A percentile compares a stretch with the other conserved stretches of the same genome.
phyloP scores from a whole-genome alignment of 2,329 filamentous ascomycete species.

The Trichophyton benhamiae region DNA sequence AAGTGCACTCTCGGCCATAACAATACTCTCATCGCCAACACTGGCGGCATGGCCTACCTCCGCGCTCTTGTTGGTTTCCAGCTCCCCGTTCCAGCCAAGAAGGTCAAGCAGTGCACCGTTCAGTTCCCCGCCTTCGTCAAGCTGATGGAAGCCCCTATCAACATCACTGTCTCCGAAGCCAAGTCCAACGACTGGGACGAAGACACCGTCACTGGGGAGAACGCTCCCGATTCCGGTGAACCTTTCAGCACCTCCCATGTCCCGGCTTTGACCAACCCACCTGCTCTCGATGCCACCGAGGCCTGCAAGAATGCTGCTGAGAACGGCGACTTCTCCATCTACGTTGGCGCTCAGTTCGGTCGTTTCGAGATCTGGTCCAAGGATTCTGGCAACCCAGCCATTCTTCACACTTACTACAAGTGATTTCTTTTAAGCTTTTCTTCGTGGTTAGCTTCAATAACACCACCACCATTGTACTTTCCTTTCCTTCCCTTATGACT shows the following conservation, averaged over 20 bases:
- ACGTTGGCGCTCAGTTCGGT: neutral
- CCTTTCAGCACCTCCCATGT: neutral
- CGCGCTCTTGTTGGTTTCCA: constrained; percentile 2
- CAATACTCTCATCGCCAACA: neutral
- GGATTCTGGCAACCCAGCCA: constrained; percentile 5
- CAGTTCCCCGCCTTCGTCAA: constrained; percentile 6
- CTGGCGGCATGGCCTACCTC: neutral
- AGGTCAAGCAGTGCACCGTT: constrained; percentile 4
- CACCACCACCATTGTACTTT: neutral
- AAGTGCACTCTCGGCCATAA: constrained; percentile 3
- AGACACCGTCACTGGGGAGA: neutral
- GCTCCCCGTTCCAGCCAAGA: neutral
- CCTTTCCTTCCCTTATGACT: neutral
- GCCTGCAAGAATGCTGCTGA: constrained; percentile 1
- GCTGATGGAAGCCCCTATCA: neutral
- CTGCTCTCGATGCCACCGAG: constrained; percentile 1
- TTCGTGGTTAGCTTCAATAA: neutral
- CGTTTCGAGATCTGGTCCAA: constrained; percentile 6
- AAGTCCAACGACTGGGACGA: constrained; percentile 2
- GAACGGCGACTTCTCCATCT: constrained; percentile 2
- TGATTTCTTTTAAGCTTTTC: neutral
- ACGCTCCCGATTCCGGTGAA: neutral
- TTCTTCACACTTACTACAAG: constrained; percentile 1
- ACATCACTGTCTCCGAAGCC: neutral
- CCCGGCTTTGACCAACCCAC: neutral